These are phyloP conservation scores for Gypsophila paniculata DNA, from an alignment of 179 eudicot species.

Conservation along the genomic window DNA sequence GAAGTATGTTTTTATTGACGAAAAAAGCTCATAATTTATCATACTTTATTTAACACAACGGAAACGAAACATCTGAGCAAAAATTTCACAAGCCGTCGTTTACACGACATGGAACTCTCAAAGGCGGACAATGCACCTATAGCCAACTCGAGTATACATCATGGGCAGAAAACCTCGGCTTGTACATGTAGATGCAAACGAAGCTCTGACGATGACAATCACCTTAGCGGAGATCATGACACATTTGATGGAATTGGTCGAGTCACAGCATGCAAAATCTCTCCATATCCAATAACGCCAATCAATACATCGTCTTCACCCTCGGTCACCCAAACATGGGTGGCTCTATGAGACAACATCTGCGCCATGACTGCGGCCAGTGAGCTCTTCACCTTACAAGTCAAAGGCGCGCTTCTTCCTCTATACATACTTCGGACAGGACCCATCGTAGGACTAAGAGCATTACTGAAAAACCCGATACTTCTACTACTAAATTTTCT, in stretches of 20 bases:
- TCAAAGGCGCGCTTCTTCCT: constrained; percentile 82
- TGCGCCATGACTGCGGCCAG: constrained; percentile 98
- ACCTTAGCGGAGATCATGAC: constrained; percentile 5
- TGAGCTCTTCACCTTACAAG: constrained; percentile 72
- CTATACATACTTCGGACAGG: constrained; percentile 72
- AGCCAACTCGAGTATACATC: too few species aligned
- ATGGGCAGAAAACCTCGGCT: too few species aligned
- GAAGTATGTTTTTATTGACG: too few species aligned
- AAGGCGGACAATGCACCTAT: too few species aligned
- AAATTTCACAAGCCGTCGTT: too few species aligned
- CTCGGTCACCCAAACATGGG: constrained; percentile 93
- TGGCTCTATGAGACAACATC: constrained; percentile 87
- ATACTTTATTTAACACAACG: too few species aligned
- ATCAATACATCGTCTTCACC: constrained; percentile 72
- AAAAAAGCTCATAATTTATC: too few species aligned
- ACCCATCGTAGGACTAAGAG: constrained; percentile 38
- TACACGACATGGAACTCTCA: too few species aligned
- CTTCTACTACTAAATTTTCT: constrained; percentile 66
- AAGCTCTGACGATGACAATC: neutral
- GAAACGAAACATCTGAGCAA: too few species aligned
- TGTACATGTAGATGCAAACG: too few species aligned
- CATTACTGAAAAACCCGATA: constrained; percentile 60
- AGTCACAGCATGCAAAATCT: constrained; percentile 76
- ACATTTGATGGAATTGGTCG: constrained; percentile 35
- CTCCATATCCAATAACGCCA: constrained; percentile 83